Percentiles rank a stretch among this genome's conserved stretches.
Conservation (phyloP, 2,329 filamentous ascomycete genomes). For the Paecilomyces niveus region DNA sequence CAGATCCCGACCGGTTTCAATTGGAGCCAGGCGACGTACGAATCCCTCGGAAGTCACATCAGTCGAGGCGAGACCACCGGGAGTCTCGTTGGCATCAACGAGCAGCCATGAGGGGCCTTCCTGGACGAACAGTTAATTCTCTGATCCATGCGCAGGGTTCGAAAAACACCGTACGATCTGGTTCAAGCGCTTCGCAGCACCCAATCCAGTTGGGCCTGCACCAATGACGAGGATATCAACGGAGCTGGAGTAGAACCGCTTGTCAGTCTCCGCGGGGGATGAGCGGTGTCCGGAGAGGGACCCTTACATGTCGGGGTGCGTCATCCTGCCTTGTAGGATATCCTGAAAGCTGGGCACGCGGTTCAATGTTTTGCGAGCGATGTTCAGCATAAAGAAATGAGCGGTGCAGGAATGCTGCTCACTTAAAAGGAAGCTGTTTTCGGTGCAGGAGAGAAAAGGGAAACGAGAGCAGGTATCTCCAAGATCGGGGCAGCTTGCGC, state of each 20-base stretch:
- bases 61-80: slow-evolving; percentile 91
- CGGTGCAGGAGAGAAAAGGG: slow-evolving; percentile 13
- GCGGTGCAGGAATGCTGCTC: slow-evolving; percentile 18
- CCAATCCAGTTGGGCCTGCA: slow-evolving; percentile 92
- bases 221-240: slow-evolving; percentile 98
- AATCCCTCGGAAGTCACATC: slow-evolving; percentile 95
- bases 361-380: slow-evolving; percentile 36
- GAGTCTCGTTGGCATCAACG: slow-evolving; percentile 82
- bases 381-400: slow-evolving; percentile 33
- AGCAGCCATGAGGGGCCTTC: slow-evolving; percentile 93
- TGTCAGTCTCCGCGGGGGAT: slow-evolving; percentile 7
- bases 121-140: slow-evolving; percentile 42
- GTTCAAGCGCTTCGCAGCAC: slow-evolving; percentile 95
- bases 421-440: slow-evolving; percentile 16
- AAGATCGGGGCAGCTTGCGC: slow-evolving; percentile 1
- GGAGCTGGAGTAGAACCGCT: slow-evolving; percentile 50
- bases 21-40: slow-evolving; percentile 54
- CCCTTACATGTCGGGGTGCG: slow-evolving; percentile 39
- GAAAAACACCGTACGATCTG: slow-evolving; percentile 66
- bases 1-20: neutral
- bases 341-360: slow-evolving; percentile 40
- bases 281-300: neutral
- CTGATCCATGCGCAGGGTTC: slow-evolving; percentile 1
- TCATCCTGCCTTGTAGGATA: slow-evolving; percentile 41
- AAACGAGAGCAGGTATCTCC: slow-evolving; percentile 13